Evolutionary conservation across 352 stramenopile genomes (phyloP), one percentile per base, ranked within the genome.

Genomic region (Achlya hypogyna): DNA sequence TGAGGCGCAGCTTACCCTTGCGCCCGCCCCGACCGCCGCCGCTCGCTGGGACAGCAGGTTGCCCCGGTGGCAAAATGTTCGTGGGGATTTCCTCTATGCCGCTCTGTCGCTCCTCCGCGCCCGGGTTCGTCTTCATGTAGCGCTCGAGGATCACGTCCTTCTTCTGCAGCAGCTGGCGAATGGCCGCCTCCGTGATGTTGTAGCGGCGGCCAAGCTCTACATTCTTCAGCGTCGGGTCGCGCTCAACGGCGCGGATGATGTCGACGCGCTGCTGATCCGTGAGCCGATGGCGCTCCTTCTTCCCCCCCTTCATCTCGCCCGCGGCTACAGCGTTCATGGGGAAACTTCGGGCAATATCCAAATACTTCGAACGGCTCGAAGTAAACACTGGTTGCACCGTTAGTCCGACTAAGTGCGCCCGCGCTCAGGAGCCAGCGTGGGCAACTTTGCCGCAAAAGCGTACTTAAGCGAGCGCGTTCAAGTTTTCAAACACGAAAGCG

Each of bases 221-320:
- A 62, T 95, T 95, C 75, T 95, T 95, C 27, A 92, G 82, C 73
- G 92, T 95, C 53, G 72, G 64, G 68, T 95, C 86, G 27, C 78
- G 79, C 62, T 84, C 77, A 31, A 91, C 73, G 62, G 86, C 86
- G 67, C 91, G 82, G 53, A 95, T 75, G 70, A 95, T 95, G 72
- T 95, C 84, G 81, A 95, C 91, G 73, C 86, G 86, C 75, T 95
- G 78, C 74, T 95, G 86, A 77, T 95, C 86, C 71, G 89, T 95
- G 66, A 95, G 75, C 5, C 86, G 84, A 28, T 84, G 79, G 83
- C 84, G 12, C 84, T 84, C 68, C 84, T 64, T 64, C 54, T 64
- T 64, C 12, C 14, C 6, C 12, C 38, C 38, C 38, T 45, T 45
- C 12, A 18, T 18, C 12, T 45, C 38, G 14, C 38, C 38, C 12